phyloP scores from a whole-genome alignment of 2,329 filamentous ascomycete genomes.

The Harringtonia aguacate region DNA sequence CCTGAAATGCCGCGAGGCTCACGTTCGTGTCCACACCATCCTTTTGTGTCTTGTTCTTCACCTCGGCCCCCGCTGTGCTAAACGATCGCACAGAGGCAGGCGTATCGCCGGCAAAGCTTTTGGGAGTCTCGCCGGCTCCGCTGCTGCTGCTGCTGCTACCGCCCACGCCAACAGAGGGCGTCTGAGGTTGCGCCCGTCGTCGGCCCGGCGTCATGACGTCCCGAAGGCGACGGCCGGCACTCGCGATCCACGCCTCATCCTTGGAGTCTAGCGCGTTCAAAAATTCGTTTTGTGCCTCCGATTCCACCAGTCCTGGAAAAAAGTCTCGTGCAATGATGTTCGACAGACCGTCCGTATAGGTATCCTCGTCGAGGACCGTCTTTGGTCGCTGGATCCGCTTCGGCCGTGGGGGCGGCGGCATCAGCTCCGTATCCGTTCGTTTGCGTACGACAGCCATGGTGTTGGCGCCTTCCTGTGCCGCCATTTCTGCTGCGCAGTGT shows the following conservation, averaged over 20 bases:
- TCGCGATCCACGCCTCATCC: slow-evolving; percentile 76
- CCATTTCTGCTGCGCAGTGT: slow-evolving; percentile 8
- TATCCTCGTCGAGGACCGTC: slow-evolving; percentile 84
- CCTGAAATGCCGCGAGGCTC: slow-evolving; percentile 76
- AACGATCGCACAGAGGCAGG: slow-evolving; percentile 43
- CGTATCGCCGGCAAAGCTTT: slow-evolving; percentile 60
- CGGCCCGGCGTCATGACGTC: slow-evolving; percentile 73
- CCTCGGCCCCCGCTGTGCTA: background rate
- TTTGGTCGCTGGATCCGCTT: slow-evolving; percentile 90
- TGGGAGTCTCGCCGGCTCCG: slow-evolving; percentile 41
- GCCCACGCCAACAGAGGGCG: slow-evolving; percentile 1
- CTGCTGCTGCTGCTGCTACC: background rate
- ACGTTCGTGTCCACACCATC: slow-evolving; percentile 61
- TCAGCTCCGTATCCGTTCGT: slow-evolving; percentile 59
- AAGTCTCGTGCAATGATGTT: slow-evolving; percentile 95
- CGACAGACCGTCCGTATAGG: slow-evolving; percentile 81
- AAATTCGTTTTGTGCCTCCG: slow-evolving; percentile 82
- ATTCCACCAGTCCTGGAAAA: slow-evolving; percentile 83
- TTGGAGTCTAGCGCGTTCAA: slow-evolving; percentile 82
- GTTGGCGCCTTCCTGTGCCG: slow-evolving; percentile 9
- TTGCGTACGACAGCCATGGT: slow-evolving; percentile 58
- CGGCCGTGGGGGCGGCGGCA: slow-evolving; percentile 74
- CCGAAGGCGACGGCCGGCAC: slow-evolving; percentile 59
- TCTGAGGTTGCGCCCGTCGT: background rate
- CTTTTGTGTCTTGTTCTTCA: slow-evolving; percentile 23